Evolutionary conservation across 2,329 filamentous ascomycete genomes (phyloP).

Genomic region (Penicillium sp.): DNA sequence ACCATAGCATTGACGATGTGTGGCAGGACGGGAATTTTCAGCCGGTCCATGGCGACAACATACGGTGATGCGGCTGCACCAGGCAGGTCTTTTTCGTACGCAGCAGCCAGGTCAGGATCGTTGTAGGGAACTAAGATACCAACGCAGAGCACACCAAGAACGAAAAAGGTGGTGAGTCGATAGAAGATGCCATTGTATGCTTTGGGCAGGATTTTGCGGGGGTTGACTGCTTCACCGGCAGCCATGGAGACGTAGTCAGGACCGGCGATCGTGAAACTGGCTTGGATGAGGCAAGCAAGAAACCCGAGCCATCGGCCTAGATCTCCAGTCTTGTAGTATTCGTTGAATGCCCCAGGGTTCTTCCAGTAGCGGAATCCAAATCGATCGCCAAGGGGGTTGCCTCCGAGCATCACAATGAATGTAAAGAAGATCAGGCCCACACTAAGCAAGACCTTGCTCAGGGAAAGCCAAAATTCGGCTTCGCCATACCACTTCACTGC

Average conservation of each 20-base stretch:
- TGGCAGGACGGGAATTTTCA: constrained; percentile 55
- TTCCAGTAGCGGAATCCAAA: constrained; percentile 70
- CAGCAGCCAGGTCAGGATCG: constrained; percentile 52
- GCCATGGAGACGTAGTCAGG: constrained; percentile 58
- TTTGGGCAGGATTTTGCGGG: constrained; percentile 59
- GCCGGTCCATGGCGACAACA: constrained; percentile 57
- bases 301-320: constrained; percentile 73
- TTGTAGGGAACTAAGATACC: constrained; percentile 65
- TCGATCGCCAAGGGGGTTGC: constrained; percentile 62
- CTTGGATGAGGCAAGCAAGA: constrained; percentile 62
- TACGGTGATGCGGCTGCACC: constrained; percentile 65
- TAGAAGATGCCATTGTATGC: constrained; percentile 74
- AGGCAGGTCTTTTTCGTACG: constrained; percentile 51
- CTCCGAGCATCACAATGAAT: constrained; percentile 73
- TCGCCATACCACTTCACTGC: constrained; percentile 68
- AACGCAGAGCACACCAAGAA: constrained; percentile 62
- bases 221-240: constrained; percentile 63
- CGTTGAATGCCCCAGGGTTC: constrained; percentile 63
- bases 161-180: constrained; percentile 65
- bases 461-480: constrained; percentile 64
- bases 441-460: constrained; percentile 64
- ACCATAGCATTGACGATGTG: constrained; percentile 67
- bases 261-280: constrained; percentile 59
- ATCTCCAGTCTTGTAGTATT: constrained; percentile 54
- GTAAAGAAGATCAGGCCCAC: constrained; percentile 66